Evolutionary conservation across 495 filamentous ascomycete genomes (phyloP), one percentile per base, ranked within the genome.

Genomic region (Aspergillus affinis): DNA sequence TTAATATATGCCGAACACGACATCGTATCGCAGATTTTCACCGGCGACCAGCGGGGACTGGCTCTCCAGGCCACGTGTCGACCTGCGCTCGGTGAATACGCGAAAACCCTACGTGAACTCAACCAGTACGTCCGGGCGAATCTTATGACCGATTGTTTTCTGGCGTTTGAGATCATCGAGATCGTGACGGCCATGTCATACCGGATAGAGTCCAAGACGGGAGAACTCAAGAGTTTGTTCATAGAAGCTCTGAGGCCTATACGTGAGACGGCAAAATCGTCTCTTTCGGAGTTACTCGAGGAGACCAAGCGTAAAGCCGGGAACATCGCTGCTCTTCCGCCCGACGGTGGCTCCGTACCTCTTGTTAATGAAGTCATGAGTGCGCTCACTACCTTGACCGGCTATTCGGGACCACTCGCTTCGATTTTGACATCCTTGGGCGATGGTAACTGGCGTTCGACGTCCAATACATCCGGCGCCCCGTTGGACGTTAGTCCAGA

Each of bases 161-260:
- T 99, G 23, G 92, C 92, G 4, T 99, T 95, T 69, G 94, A 99
- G 69, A 92, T 98, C 55, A 89, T 96, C 48, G 93, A 96, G 65
- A 90, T 96, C 59, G 89, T 99, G 47, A 90, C 90, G 3, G 81
- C 81, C 36, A 82, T 95, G 59, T 92, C 90, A 13, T 86, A 88
- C 61, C 86, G 88, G 50, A 80, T 99, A 7, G 95, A 95, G 55
- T 75, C 79, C 3, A 86, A 88, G 65, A 94, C 91, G 6, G 91
- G 90, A 2, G 93, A 96, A 69, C 84, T 96, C 45, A 96, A 96
- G 70, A 82, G 83, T 41, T 82, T 88, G 13, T 85, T 98, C 49
- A 85, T 89, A 1, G 92, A 96, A 32, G 90, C 91, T 2, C 78
- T 98, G 18, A 90, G 91, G 58, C 95, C 93, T 12, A 85, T 98